Conservation (phyloP, 2,329 filamentous ascomycete species). For the Trichoderma asperellum region DNA sequence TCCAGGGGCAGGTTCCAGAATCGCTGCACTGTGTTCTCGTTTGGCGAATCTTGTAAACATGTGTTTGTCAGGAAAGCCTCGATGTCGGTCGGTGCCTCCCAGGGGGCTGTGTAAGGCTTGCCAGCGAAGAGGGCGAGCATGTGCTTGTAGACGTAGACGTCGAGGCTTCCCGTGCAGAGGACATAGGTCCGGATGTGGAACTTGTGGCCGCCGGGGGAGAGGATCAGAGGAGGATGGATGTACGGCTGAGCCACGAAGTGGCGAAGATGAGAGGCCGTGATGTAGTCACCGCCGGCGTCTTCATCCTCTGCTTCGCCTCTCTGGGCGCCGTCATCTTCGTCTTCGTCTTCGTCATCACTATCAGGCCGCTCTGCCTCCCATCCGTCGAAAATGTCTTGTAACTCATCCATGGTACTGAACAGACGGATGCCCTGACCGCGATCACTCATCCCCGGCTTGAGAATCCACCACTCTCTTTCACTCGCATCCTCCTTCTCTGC, state of each 20-base stretch:
- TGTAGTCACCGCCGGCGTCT: slow-evolving; percentile 52
- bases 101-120: slow-evolving; percentile 70
- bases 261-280: slow-evolving; percentile 86
- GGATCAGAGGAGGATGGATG: slow-evolving; percentile 78
- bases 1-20: slow-evolving; percentile 70
- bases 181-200: slow-evolving; percentile 96
- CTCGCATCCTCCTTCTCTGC: slow-evolving; percentile 34
- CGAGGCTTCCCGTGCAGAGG: slow-evolving; percentile 74
- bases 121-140: slow-evolving; percentile 95
- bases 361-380: slow-evolving; percentile 77
- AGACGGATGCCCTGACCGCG: slow-evolving; percentile 89
- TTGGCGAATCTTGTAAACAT: slow-evolving; percentile 72
- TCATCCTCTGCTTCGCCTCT: slow-evolving; percentile 40
- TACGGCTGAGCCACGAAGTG: slow-evolving; percentile 97
- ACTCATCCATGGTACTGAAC: slow-evolving; percentile 81
- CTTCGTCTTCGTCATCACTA: slow-evolving; percentile 64
- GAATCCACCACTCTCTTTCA: slow-evolving; percentile 87
- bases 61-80: slow-evolving; percentile 91
- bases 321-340: slow-evolving; percentile 36
- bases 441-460: slow-evolving; percentile 98
- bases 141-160: slow-evolving; percentile 82
- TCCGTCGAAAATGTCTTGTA: slow-evolving; percentile 86
- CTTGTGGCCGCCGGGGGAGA: slow-evolving; percentile 69
- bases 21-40: slow-evolving; percentile 67
- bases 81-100: slow-evolving; percentile 56